Conservation (phyloP, 257 asterid species). For the Solanum microdontum region DNA sequence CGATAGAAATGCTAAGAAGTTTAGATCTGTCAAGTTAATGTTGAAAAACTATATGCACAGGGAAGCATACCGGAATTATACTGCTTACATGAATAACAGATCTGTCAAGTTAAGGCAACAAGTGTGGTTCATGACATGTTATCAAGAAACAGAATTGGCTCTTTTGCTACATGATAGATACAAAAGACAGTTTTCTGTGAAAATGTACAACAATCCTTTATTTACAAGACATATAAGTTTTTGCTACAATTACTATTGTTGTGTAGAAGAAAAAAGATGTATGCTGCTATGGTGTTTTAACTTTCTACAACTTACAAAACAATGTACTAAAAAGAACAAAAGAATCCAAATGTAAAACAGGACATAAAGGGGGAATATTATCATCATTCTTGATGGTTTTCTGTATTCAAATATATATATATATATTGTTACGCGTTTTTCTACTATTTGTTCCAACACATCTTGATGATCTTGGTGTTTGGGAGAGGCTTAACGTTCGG, state of each 20-base stretch:
- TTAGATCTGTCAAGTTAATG: neutral
- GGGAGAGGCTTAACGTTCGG: neutral
- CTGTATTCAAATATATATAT: neutral
- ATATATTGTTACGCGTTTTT: neutral
- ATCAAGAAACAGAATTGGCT: neutral
- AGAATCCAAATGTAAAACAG: constrained; percentile 12
- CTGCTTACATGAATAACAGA: no score
- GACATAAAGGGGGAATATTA: constrained; percentile 4
- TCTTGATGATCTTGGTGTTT: neutral
- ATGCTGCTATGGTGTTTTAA: neutral
- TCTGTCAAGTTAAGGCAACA: no score
- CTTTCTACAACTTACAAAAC: constrained; percentile 14
- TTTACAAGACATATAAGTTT: neutral
- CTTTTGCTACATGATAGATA: neutral
- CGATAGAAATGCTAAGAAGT: no score
- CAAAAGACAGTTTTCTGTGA: neutral
- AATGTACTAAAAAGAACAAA: constrained; percentile 7
- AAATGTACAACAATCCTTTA: neutral
- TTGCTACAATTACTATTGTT: neutral
- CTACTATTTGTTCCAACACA: neutral
- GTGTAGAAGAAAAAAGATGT: neutral
- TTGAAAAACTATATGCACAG: no score
- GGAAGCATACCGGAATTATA: no score
- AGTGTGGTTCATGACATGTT: no score
- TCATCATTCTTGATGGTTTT: constrained; percentile 6